Base-by-base conservation (phyloP, 176 grass and related monocot genomes). In the Triticum urartu region DNA sequence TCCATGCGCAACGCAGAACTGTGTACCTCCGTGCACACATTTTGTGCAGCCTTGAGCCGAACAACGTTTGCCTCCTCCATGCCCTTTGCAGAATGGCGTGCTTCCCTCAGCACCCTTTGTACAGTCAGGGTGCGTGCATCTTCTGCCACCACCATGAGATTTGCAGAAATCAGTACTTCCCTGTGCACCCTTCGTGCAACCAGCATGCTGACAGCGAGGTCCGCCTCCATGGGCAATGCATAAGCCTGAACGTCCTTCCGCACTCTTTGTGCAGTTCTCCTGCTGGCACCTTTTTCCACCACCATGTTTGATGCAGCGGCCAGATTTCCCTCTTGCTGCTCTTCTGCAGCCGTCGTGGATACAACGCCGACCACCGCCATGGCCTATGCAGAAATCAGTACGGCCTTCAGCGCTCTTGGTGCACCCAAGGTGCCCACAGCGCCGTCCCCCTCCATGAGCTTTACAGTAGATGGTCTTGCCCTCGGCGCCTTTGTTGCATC, bases 211-310 rank as follows among this genome's bases (percentile, higher is more conserved):
- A 22, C 95, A 98, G 30, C 95, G 91, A 38, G 88, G 85, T 25
- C 95, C 93, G 22, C 95, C 93, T 26, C 93, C 95, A 42, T 98
- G 95, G 1, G 91, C 87, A 21, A 98, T 98, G 88, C 95, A 98
- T 43, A 95, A 72, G 38, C 93, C 86, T 18, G 95, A 93, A 6
- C 92, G 89, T 1, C 95, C 95, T 52, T 98, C 93, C 0, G 95
- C 95, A 0, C 91, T 95, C 88, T 95, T 98, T 33, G 77, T 90
- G 59, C 95, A 98, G 21, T 79, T 77, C 39, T 67, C 80, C 38
- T 84, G 35, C 15, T 88, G 90, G 34, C 95, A 98, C 30, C 95
- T 92, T 84, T 98, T 98, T 15, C 95, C 95, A 8, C 95, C 95
- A 61, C 93, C 95, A 87, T 98, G 95, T 28, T 81, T 91, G 47